phyloP scores from a whole-genome alignment of 169 alveolate species.

The Theileria orientalis region DNA sequence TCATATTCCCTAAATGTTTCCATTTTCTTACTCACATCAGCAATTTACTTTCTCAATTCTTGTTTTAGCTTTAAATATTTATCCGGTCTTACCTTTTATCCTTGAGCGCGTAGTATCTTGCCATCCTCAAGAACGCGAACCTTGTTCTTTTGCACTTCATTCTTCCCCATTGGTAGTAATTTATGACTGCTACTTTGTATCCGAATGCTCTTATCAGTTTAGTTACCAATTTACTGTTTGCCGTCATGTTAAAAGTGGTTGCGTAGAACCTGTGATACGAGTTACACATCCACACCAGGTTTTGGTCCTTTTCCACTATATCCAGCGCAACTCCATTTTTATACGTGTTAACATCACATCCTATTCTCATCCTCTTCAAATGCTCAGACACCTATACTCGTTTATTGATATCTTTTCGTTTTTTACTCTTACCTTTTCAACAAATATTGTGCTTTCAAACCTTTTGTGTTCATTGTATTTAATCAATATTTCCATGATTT shows the following conservation, averaged over 20 bases:
- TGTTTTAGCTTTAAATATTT: too few relatives aligned
- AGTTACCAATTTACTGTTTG: constrained; percentile 60
- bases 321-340: constrained; percentile 70
- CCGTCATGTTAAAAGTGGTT: constrained; percentile 67
- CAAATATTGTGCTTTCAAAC: constrained; percentile 40
- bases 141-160: constrained; percentile 70
- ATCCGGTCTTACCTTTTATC: constrained; percentile 72
- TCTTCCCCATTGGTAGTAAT: constrained; percentile 77
- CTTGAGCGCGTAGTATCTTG: constrained; percentile 71
- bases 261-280: constrained; percentile 78
- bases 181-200: constrained; percentile 62
- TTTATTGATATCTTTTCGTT: not conserved
- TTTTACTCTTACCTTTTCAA: constrained; percentile 22
- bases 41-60: too few relatives aligned
- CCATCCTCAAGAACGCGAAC: constrained; percentile 73
- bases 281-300: constrained; percentile 74
- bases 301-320: constrained; percentile 66
- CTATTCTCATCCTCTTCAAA: constrained; percentile 65
- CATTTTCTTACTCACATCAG: too few relatives aligned
- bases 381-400: constrained; percentile 62
- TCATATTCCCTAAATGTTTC: constrained; percentile 56
- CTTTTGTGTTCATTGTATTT: constrained; percentile 24
- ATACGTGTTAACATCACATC: constrained; percentile 55
- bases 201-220: constrained; percentile 67
- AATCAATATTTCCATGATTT: not conserved